Conservation (phyloP, 805 yeast species). For the Torulaspora delbrueckii region DNA sequence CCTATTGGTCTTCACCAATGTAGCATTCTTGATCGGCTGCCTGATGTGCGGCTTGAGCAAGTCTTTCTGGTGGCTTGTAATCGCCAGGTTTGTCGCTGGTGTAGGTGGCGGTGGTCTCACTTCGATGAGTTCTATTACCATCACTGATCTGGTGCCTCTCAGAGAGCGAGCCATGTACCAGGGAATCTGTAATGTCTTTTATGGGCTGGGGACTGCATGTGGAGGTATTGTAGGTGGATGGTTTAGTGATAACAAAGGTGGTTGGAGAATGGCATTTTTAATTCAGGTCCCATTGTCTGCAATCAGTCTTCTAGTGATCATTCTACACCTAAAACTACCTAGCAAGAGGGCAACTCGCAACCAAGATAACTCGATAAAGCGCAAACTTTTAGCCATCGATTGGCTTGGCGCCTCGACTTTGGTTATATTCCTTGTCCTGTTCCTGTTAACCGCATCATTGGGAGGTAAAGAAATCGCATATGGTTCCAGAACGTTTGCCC, state of each 20-base stretch:
- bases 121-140: conserved; percentile 64
- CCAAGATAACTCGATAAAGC: neutral
- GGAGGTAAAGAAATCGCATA: conserved; percentile 48
- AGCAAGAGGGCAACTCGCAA: conserved; percentile 34
- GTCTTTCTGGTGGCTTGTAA: conserved; percentile 44
- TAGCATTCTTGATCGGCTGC: conserved; percentile 54
- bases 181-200: conserved; percentile 73
- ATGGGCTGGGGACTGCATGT: conserved; percentile 67
- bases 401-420: conserved; percentile 47
- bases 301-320: conserved; percentile 44
- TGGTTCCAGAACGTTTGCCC: conserved; percentile 30
- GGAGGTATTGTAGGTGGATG: conserved; percentile 68
- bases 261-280: conserved; percentile 64
- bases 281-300: conserved; percentile 50
- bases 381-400: conserved; percentile 41
- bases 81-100: conserved; percentile 68
- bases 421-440: conserved; percentile 41
- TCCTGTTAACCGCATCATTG: conserved; percentile 48
- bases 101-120: conserved; percentile 89
- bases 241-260: conserved; percentile 43
- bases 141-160: conserved; percentile 72
- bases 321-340: conserved; percentile 33
- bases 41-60: conserved; percentile 50
- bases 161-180: conserved; percentile 77
- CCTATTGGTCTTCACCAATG: conserved; percentile 47